Base-by-base conservation (phyloP, 805 yeast genomes). In the Saccharomycopsis sp. region DNA sequence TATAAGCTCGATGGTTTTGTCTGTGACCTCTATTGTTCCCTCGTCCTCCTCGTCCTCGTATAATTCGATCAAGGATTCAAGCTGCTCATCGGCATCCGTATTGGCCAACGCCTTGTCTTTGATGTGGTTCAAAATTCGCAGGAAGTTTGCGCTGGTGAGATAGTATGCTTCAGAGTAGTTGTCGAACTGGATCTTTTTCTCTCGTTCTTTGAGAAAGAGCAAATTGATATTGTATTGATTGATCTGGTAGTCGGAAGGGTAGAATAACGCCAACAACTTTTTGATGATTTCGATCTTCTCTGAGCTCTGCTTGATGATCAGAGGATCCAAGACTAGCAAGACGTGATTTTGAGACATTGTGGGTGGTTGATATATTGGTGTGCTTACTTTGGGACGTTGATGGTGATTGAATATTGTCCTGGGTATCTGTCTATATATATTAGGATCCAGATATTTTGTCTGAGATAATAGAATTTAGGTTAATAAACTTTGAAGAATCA, bases 271-370 rank as follows among this genome's bases (percentile, higher is more conserved):
- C n/a, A 61, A 40, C 14, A 61, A 47, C 23, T 58, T 55, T 47
- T 61, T 61, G 23, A 61, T 44, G 2, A 61, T 34, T 21, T 63
- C 63, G 40, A 61, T 51, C 41, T 61, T 58, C n/a, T 52, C 50
- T n/a, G 63, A 53, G 14, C 57, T 44, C 15, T 56, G 56, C 34
- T 56, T 24, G 52, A 61, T 59, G 20, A 61, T 61, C 20, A 58
- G 52, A 1, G 63, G 62, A 54, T 61, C 63, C 47, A 61, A 44
- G 7, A 61, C 41, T 24, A 52, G 56, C 24, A 60, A 51, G 4
- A 60, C 34, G 20, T 51, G 57, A 7, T 18, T 34, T n/a, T 23
- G 54, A n/a, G 23, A 50, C 16, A 55, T 56, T 53, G 51, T 56
- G 29, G 37, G 12, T 29, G 37, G 5, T 5, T 29, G 37, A 29